Evolutionary conservation across 2,329 filamentous ascomycete genomes (phyloP).

Genomic region (Paecilomyces variotii): DNA sequence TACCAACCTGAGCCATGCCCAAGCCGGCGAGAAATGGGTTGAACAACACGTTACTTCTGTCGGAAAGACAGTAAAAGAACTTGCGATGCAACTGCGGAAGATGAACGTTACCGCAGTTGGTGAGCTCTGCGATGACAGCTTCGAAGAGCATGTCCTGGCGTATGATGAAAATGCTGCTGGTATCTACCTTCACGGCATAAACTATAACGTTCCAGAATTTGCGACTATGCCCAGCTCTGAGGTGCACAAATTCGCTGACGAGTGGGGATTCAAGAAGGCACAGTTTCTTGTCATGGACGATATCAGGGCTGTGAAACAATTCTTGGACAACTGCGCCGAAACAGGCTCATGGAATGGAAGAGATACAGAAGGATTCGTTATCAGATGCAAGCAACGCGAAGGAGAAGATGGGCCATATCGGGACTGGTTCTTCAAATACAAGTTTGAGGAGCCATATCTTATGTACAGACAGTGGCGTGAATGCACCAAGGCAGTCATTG

Average conservation of each 20-base stretch:
- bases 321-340: conserved; percentile 77
- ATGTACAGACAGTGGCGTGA: conserved; percentile 99
- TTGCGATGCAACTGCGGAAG: conserved; percentile 65
- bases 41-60: conserved; percentile 69
- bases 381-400: conserved; percentile 67
- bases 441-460: conserved; percentile 96
- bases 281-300: conserved; percentile 71
- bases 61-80: conserved; percentile 69
- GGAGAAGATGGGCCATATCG: conserved; percentile 49
- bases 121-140: conserved; percentile 90
- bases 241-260: conserved; percentile 83
- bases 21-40: conserved; percentile 72
- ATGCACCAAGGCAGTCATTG: conserved; percentile 83
- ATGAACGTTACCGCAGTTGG: conserved; percentile 93
- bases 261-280: conserved; percentile 91
- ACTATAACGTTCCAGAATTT: conserved; percentile 89
- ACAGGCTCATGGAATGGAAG: conserved; percentile 83
- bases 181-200: conserved; percentile 91
- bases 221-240: conserved; percentile 72
- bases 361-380: conserved; percentile 94
- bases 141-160: conserved; percentile 93
- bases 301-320: conserved; percentile 63
- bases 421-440: conserved; percentile 99
- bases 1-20: conserved; percentile 68
- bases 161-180: conserved; percentile 78